Conservation (phyloP, 78 protist species). For the Anaeramoeba ignava region DNA sequence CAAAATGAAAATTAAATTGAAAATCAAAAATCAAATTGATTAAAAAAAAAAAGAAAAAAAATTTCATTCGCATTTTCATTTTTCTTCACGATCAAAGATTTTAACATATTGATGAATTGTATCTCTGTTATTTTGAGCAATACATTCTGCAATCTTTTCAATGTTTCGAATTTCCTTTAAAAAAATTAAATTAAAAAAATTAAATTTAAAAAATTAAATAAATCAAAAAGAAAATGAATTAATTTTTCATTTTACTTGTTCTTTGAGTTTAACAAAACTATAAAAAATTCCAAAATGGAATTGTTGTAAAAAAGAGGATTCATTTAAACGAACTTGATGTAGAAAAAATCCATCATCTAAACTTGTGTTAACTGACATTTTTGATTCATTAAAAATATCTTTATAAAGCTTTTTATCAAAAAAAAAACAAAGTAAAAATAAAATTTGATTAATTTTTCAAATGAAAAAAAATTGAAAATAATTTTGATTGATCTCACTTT, state of each 20-base stretch:
- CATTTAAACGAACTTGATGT: constrained; percentile 38
- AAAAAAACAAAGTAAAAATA: no score
- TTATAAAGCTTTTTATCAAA: background rate
- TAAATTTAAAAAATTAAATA: no score
- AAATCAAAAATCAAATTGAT: no score
- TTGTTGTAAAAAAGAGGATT: constrained; percentile 63
- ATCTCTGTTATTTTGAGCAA: constrained; percentile 27
- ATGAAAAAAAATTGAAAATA: no score
- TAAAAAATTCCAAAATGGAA: constrained; percentile 81
- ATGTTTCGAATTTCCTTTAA: constrained; percentile 75
- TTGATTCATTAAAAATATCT: background rate
- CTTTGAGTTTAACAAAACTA: constrained; percentile 71
- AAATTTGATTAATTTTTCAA: no score
- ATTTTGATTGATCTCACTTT: no score
- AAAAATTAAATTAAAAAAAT: no score
- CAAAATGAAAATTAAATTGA: no score
- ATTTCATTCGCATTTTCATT: no score
- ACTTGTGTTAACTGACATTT: background rate
- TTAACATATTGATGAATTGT: constrained; percentile 7
- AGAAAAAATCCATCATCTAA: background rate
- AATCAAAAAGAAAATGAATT: no score
- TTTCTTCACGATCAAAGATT: no score
- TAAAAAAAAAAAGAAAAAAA: no score
- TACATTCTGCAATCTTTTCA: constrained; percentile 94
- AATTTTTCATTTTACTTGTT: constrained; percentile 68